phyloP scores from a whole-genome alignment of 805 yeast genomes.

The Lipomyces lipofer region DNA sequence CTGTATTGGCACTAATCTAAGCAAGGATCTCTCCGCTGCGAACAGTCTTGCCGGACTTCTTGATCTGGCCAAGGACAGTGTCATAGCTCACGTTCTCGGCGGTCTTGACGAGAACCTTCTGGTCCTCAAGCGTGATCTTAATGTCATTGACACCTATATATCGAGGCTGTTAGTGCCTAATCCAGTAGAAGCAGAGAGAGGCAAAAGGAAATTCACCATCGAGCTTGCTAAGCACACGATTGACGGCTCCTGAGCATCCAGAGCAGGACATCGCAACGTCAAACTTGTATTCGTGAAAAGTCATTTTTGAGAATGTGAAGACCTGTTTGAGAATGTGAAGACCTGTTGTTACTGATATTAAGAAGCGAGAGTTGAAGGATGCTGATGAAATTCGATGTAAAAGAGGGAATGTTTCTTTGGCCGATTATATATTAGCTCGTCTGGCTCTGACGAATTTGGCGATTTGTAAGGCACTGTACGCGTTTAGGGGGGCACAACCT shows the following conservation, averaged over 20 bases:
- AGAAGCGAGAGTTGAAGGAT: too few species aligned
- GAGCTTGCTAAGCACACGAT: slow-evolving; percentile 52
- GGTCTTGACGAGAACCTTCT: slow-evolving; percentile 77
- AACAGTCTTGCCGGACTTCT: slow-evolving; percentile 89
- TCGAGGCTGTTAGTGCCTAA: slow-evolving; percentile 40
- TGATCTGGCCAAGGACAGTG: slow-evolving; percentile 73
- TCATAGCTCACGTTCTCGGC: slow-evolving; percentile 61
- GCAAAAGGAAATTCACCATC: slow-evolving; percentile 12
- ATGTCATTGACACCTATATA: slow-evolving; percentile 72
- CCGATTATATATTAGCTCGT: too few species aligned
- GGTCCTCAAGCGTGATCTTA: slow-evolving; percentile 75
- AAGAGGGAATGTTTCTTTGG: too few species aligned
- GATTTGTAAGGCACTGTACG: too few species aligned
- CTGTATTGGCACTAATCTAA: too few species aligned
- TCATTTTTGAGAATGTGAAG: slow-evolving; percentile 39
- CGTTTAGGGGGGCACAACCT: too few species aligned
- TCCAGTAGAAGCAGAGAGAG: background rate
- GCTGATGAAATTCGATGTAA: too few species aligned
- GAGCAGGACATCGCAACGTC: slow-evolving; percentile 84
- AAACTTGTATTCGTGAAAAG: slow-evolving; percentile 67
- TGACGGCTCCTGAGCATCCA: slow-evolving; percentile 83
- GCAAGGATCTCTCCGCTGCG: slow-evolving; percentile 59
- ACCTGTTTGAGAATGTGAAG: too few species aligned
- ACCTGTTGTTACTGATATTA: too few species aligned
- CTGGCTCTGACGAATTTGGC: too few species aligned